These are phyloP conservation scores for Pseudonectria buxi DNA, from an alignment of 2,329 filamentous ascomycete species.

Conservation along the genomic window DNA sequence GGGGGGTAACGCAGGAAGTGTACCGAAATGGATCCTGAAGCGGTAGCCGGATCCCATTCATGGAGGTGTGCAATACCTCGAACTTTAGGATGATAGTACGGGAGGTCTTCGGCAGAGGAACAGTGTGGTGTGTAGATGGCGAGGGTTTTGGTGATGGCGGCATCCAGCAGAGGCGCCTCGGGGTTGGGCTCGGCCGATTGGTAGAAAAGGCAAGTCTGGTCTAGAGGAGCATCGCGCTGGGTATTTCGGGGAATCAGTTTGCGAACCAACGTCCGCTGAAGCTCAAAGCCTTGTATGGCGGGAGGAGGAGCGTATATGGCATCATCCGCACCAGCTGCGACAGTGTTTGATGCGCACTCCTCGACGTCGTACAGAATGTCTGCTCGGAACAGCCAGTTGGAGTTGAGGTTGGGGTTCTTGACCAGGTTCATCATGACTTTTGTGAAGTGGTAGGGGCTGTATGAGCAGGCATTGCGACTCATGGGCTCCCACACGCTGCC, in stretches of 20 bases:
- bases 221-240: constrained; percentile 63
- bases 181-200: constrained; percentile 16
- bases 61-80: constrained; percentile 70
- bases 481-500: constrained; percentile 44
- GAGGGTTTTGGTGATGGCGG: constrained; percentile 25
- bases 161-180: constrained; percentile 11
- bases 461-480: constrained; percentile 52
- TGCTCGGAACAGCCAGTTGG: constrained; percentile 69
- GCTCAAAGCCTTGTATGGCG: constrained; percentile 22
- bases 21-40: constrained; percentile 47
- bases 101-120: constrained; percentile 53
- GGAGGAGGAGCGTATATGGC: not conserved
- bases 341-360: not conserved
- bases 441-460: constrained; percentile 56
- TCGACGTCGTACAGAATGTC: constrained; percentile 53
- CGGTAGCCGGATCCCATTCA: constrained; percentile 44
- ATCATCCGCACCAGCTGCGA: not conserved
- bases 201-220: constrained; percentile 80
- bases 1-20: constrained; percentile 49
- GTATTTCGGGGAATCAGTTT: constrained; percentile 77
- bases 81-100: constrained; percentile 83
- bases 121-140: constrained; percentile 77
- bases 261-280: constrained; percentile 63
- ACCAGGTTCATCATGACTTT: constrained; percentile 68
- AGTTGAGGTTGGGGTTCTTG: constrained; percentile 73